A percentile compares a stretch with the other conserved stretches of the same genome.
phyloP scores from a whole-genome alignment of 257 asterid genomes.

The Nicotiana attenuata region DNA sequence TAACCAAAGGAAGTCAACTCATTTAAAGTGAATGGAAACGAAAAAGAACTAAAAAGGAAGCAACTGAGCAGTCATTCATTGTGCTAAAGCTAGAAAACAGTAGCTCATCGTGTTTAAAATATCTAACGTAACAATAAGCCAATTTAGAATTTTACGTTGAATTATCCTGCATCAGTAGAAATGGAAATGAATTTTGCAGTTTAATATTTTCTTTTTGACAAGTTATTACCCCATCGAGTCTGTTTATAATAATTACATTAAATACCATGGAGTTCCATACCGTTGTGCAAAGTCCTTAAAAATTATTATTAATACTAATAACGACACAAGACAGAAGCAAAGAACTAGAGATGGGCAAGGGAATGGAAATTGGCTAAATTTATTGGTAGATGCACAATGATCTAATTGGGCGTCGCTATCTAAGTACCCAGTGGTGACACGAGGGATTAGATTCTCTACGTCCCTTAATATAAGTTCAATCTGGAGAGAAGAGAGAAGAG shows the following conservation, averaged over 20 bases:
- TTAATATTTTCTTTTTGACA: neutral
- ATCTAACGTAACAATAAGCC: neutral
- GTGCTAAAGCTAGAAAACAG: neutral
- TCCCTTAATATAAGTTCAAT: no score
- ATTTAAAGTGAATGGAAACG: neutral
- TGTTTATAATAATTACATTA: neutral
- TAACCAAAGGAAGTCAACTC: neutral
- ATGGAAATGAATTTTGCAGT: no score
- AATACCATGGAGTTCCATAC: neutral
- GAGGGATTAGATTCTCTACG: neutral
- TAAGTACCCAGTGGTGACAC: constrained; percentile 14
- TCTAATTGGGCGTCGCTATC: constrained; percentile 32
- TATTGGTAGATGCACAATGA: constrained; percentile 20
- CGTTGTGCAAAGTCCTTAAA: neutral
- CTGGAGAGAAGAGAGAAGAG: no score
- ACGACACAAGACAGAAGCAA: neutral
- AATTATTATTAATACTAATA: neutral
- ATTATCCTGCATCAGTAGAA: neutral
- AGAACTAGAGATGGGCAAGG: constrained; percentile 14
- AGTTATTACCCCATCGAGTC: neutral
- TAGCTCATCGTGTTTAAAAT: neutral
- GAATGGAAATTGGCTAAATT: constrained; percentile 39
- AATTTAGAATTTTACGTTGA: no score
- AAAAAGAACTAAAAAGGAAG: neutral
- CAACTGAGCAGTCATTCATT: neutral